These are phyloP conservation scores for Podospora sp. DNA, from an alignment of 495 filamentous ascomycete species.

Conservation along the genomic window DNA sequence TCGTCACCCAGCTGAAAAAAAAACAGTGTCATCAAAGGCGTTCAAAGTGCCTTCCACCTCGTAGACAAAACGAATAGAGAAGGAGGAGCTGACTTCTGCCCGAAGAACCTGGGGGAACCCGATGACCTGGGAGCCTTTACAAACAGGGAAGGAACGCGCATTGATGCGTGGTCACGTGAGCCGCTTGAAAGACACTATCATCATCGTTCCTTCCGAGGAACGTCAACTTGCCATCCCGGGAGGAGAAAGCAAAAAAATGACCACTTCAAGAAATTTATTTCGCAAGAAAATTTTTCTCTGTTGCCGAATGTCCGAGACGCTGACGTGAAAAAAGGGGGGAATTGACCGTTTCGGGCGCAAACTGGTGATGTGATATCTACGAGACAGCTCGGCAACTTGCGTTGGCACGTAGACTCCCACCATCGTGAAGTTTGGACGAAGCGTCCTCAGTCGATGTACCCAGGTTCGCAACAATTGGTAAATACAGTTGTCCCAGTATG, in stretches of 20 bases:
- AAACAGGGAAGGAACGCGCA: conserved; percentile 5
- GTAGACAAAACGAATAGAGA: neutral
- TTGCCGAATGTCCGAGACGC: too few relatives aligned
- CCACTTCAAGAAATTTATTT: neutral
- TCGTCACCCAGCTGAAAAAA: neutral
- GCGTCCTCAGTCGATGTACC: too few relatives aligned
- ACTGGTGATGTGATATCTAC: neutral
- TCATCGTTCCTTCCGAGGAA: neutral
- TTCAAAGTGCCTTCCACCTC: neutral
- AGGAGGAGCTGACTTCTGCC: neutral
- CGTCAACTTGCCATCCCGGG: neutral
- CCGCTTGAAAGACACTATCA: neutral
- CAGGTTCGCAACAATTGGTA: neutral
- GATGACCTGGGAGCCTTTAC: neutral
- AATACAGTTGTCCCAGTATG: neutral
- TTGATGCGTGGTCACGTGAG: conserved; percentile 15
- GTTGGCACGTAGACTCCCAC: too few relatives aligned
- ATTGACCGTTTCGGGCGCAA: too few relatives aligned
- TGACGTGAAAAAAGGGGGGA: too few relatives aligned
- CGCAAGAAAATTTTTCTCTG: too few relatives aligned
- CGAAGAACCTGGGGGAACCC: neutral
- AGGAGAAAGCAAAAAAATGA: neutral
- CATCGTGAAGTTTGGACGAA: neutral
- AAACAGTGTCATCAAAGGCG: neutral
- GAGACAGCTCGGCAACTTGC: too few relatives aligned